phyloP scores from a whole-genome alignment of 768 basidiomycete genomes.

The Leccinellum albellum region DNA sequence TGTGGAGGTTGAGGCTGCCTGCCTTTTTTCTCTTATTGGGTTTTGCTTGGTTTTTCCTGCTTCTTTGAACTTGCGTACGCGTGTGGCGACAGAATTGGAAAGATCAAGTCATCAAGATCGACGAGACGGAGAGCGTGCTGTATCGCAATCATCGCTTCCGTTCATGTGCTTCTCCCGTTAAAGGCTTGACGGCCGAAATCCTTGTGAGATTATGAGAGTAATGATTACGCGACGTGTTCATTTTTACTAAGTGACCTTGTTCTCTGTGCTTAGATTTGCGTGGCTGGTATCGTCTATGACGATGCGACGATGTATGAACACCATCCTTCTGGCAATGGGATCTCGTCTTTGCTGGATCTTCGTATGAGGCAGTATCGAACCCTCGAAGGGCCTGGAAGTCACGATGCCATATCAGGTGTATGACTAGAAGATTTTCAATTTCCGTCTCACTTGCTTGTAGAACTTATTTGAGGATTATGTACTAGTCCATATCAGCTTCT shows the following conservation, averaged over 20 bases:
- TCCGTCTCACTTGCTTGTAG: background rate
- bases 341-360: constrained; percentile 26
- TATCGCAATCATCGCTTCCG: constrained; percentile 88
- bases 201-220: constrained; percentile 68
- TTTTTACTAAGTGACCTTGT: background rate
- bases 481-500: no score
- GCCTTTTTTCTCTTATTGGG: background rate
- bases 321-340: constrained; percentile 52
- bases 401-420: background rate
- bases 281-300: constrained; percentile 63
- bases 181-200: constrained; percentile 81
- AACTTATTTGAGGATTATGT: no score
- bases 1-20: background rate
- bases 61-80: background rate
- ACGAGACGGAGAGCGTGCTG: constrained; percentile 44
- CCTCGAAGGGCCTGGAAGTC: constrained; percentile 1
- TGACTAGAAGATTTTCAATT: background rate
- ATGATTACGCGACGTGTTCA: background rate
- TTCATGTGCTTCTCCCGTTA: constrained; percentile 72
- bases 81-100: constrained; percentile 46
- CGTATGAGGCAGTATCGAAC: constrained; percentile 23
- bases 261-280: constrained; percentile 29
- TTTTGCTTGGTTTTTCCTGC: background rate
- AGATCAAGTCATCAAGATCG: constrained; percentile 40
- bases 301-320: constrained; percentile 48